phyloP scores from a whole-genome alignment of 352 stramenopile genomes.

The Blastocystis sp. region DNA sequence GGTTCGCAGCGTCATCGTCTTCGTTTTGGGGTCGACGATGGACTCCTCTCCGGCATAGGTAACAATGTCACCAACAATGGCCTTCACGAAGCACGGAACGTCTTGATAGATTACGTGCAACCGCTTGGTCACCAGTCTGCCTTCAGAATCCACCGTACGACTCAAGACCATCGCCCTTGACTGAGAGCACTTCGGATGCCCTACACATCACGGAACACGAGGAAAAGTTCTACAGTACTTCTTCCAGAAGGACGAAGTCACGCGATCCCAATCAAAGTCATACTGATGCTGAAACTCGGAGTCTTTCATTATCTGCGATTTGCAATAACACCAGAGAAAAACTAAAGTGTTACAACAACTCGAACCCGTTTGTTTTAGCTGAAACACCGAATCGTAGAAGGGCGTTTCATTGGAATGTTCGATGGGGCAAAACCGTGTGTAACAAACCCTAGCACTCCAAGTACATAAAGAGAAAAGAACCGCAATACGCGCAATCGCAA shows the following conservation, averaged over 20 bases:
- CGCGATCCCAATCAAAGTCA: conserved; percentile 44
- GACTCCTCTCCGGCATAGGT: conserved; percentile 68
- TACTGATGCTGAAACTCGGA: conserved; percentile 59
- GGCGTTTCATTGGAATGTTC: too few species aligned
- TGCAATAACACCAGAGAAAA: conserved; percentile 66
- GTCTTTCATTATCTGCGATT: conserved; percentile 49
- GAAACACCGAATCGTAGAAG: too few species aligned
- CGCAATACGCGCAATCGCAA: too few species aligned
- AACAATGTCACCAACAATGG: conserved; percentile 50
- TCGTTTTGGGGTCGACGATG: conserved; percentile 66
- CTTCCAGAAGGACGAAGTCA: conserved; percentile 68
- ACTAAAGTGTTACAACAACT: conserved; percentile 67
- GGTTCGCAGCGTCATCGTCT: conserved; percentile 56
- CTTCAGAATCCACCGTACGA: conserved; percentile 50
- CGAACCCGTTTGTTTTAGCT: too few species aligned
- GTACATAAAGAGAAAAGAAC: too few species aligned
- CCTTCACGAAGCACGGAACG: conserved; percentile 54
- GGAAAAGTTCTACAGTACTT: conserved; percentile 64
- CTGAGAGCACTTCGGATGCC: conserved; percentile 66
- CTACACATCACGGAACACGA: not conserved
- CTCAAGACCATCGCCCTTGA: conserved; percentile 57
- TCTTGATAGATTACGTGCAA: conserved; percentile 67
- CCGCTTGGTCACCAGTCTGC: conserved; percentile 61
- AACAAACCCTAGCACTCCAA: too few species aligned
- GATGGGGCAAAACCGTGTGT: too few species aligned